Evolutionary conservation across 495 filamentous ascomycete species (phyloP).

Genomic region (Alectoria sarmentosa): DNA sequence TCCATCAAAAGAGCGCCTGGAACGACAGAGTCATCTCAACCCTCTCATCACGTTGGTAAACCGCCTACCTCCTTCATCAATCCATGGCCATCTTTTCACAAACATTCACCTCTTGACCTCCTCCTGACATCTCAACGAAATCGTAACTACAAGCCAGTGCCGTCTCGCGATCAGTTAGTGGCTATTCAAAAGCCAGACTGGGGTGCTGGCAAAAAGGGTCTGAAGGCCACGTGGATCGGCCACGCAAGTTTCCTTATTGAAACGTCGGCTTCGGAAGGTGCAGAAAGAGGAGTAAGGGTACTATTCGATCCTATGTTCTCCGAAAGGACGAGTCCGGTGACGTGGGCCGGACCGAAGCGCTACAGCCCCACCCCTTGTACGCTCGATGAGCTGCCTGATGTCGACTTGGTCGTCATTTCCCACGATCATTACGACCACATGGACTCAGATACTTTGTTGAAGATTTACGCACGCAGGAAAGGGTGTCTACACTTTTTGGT

Average conservation of each 20-base stretch:
- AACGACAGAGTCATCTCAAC: not conserved
- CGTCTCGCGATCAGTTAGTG: slow-evolving; percentile 31
- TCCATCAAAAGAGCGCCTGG: not conserved
- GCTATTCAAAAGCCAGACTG: slow-evolving; percentile 32
- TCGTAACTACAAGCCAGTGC: slow-evolving; percentile 35
- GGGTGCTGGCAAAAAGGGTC: slow-evolving; percentile 23
- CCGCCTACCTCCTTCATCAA: slow-evolving; percentile 41
- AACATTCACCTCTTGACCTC: slow-evolving; percentile 25
- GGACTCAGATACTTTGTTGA: slow-evolving; percentile 36
- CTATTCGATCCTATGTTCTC: slow-evolving; percentile 51
- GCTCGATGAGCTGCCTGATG: slow-evolving; percentile 39
- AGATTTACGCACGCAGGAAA: slow-evolving; percentile 30
- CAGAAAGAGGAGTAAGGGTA: slow-evolving; percentile 32
- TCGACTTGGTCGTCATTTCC: slow-evolving; percentile 43
- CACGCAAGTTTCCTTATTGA: slow-evolving; percentile 47
- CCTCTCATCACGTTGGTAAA: slow-evolving; percentile 18
- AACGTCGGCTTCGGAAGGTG: slow-evolving; percentile 27
- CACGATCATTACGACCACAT: slow-evolving; percentile 52
- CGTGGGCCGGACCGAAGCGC: slow-evolving; percentile 42
- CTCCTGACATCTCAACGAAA: slow-evolving; percentile 25
- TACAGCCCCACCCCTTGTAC: slow-evolving; percentile 44
- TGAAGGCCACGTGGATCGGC: slow-evolving; percentile 47
- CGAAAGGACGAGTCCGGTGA: slow-evolving; percentile 40
- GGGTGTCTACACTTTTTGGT: slow-evolving; percentile 39
- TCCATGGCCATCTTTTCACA: slow-evolving; percentile 46